Base-by-base conservation (phyloP, 441 rosid species). In the Eutrema salsugineum region DNA sequence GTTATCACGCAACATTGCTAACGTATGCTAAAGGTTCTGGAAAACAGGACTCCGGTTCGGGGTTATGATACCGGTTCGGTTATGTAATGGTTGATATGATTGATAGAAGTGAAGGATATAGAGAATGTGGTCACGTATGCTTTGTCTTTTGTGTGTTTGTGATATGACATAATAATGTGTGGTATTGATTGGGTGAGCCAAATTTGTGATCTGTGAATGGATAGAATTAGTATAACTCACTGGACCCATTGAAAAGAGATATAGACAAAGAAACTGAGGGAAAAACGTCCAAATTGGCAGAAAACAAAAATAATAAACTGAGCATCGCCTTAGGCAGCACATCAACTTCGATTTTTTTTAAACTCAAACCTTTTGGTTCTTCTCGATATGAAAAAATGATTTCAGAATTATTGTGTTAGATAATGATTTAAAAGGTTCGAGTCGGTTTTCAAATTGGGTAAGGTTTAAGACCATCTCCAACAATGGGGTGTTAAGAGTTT, bases 121-220 rank as follows among this genome's bases (percentile, higher is more conserved):
- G 66, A 63, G 42, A 12, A 20, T 73, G 78, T 67, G 79, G 76
- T 50, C 66, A 46, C 17, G 30, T n/a, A 19, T 38, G 55, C 3
- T 54, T 65, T 49, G 63, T 70, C 22, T 17, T 70, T 50, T 11
- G 35, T 12, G 46, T 33, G 47, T 44, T 61, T 33, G 55, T 72
- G 58, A 59, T 32, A 62, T 75, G 39, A 55, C 5, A 5, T 12
- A 19, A 5, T 12, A 19, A 48, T 69, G 71, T 19, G 79, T 76
- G 79, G 79, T 48, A 14, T 28, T 30, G 39, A 17, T 2, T 61
- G 74, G 27, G 44, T 44, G 19, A 61, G 53, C 27, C 51, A 38
- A 55, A 36, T 63, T 62, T 63, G 24, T 69, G 60, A 68, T 39
- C 53, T 56, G 19, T 69, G 53, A 68, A 69, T 53, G 58, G 74